Percentiles rank a stretch among this genome's conserved stretches.
Conservation (phyloP, 1,139 yeast species). For the Candida sp. region DNA sequence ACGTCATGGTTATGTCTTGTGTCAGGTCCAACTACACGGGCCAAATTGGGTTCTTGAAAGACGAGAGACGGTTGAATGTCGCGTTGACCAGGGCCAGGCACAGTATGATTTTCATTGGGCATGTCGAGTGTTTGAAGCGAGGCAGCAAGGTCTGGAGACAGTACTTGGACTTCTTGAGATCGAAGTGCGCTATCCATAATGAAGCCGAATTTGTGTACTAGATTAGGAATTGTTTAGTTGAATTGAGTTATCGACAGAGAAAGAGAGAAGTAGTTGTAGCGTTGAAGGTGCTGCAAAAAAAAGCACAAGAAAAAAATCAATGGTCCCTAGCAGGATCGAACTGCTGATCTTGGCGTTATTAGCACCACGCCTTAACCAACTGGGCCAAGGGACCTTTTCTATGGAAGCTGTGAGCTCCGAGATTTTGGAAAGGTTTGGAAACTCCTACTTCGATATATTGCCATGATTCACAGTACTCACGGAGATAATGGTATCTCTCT, state of each 20-base stretch:
- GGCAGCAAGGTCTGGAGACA: constrained; percentile 59
- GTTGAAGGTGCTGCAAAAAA: no score
- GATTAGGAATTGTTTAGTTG: no score
- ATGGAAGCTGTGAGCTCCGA: no score
- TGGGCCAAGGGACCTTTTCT: constrained; percentile 71
- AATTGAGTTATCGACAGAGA: no score
- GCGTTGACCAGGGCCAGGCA: constrained; percentile 67
- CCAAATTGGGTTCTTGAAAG: constrained; percentile 62
- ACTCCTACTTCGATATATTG: no score
- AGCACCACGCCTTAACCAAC: constrained; percentile 94
- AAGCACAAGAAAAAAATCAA: constrained; percentile 14
- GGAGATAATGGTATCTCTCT: no score
- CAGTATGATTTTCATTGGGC: constrained; percentile 61
- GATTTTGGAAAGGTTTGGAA: no score
- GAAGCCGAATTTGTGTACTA: constrained; percentile 13
- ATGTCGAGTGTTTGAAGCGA: constrained; percentile 48
- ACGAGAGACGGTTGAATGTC: constrained; percentile 61
- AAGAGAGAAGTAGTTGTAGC: no score
- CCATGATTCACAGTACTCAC: no score
- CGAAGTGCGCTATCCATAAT: constrained; percentile 15
- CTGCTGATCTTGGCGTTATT: constrained; percentile 86
- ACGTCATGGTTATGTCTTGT: constrained; percentile 62
- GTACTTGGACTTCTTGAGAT: constrained; percentile 44
- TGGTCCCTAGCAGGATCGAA: constrained; percentile 91
- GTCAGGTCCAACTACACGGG: constrained; percentile 56